Percentiles rank a stretch among this genome's conserved stretches.
Evolutionary conservation across 768 basidiomycete species (phyloP).

Genomic region (Plicaturopsis crispa): DNA sequence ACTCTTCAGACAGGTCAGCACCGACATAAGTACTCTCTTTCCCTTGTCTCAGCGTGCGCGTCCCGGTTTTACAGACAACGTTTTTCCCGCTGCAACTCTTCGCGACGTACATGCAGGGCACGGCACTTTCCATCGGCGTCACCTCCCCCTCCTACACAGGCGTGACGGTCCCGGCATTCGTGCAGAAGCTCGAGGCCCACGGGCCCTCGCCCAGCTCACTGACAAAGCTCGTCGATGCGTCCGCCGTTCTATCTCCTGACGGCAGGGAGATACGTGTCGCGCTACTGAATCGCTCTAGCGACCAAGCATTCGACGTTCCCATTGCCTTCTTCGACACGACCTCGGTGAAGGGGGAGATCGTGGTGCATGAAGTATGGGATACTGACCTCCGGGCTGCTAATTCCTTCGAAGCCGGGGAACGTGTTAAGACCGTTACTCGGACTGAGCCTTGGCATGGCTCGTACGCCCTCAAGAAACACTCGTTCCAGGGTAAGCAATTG

Average conservation of each 20-base stretch:
- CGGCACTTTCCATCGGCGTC: conserved; percentile 30
- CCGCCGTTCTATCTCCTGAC: conserved; percentile 31
- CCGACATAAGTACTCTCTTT: not conserved
- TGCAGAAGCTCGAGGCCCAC: conserved; percentile 30
- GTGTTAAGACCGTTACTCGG: conserved; percentile 24
- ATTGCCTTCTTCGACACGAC: conserved; percentile 24
- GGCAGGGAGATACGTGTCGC: conserved; percentile 38
- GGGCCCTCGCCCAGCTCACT: conserved; percentile 24
- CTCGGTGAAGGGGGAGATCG: conserved; percentile 18
- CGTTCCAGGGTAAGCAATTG: conserved; percentile 32
- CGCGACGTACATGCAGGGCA: conserved; percentile 47
- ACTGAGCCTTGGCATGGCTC: conserved; percentile 24
- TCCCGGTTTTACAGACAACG: conserved; percentile 28
- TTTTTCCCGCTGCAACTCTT: conserved; percentile 48
- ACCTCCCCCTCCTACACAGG: conserved; percentile 29
- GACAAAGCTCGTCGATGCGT: conserved; percentile 41
- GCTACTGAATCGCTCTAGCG: conserved; percentile 43
- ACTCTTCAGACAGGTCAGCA: conserved; percentile 24
- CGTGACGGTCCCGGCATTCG: conserved; percentile 45
- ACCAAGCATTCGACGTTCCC: conserved; percentile 27
- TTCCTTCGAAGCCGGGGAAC: conserved; percentile 31
- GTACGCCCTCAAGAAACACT: conserved; percentile 36
- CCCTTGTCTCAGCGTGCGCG: not conserved
- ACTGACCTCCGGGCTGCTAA: conserved; percentile 34
- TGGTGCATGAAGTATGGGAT: conserved; percentile 46